Conservation (phyloP, 1,139 yeast genomes). For the Suhomyces maxii region DNA sequence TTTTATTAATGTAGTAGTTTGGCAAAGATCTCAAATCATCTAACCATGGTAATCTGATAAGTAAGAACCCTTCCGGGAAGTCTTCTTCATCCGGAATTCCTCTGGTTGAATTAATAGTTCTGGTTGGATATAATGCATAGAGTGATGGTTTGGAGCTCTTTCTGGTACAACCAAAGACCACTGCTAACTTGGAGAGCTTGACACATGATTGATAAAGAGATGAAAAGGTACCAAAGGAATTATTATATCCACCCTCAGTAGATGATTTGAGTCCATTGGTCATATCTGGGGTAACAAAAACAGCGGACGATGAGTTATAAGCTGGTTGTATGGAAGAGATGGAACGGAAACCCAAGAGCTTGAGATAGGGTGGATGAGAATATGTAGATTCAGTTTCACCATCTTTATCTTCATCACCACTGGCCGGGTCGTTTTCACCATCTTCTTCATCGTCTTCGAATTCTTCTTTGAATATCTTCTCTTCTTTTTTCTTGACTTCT, state of each 20-base stretch:
- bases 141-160: constrained; percentile 56
- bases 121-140: constrained; percentile 62
- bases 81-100: constrained; percentile 14
- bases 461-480: constrained; percentile 14
- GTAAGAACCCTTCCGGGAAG: constrained; percentile 65
- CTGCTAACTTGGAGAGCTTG: constrained; percentile 54
- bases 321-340: constrained; percentile 45
- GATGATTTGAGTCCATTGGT: constrained; percentile 31
- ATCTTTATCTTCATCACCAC: constrained; percentile 10
- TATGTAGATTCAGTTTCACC: constrained; percentile 11
- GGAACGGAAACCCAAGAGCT: constrained; percentile 67
- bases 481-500: background rate
- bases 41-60: constrained; percentile 60
- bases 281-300: constrained; percentile 54
- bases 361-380: constrained; percentile 42
- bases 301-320: constrained; percentile 55
- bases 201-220: constrained; percentile 64
- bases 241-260: constrained; percentile 43
- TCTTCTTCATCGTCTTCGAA: constrained; percentile 19
- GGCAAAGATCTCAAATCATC: constrained; percentile 62
- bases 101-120: constrained; percentile 21
- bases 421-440: constrained; percentile 12
- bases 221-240: constrained; percentile 68
- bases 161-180: constrained; percentile 71
- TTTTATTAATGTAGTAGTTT: constrained; percentile 14